Conservation (phyloP, 148 eudicot genomes). For the Amaranthus palmeri region DNA sequence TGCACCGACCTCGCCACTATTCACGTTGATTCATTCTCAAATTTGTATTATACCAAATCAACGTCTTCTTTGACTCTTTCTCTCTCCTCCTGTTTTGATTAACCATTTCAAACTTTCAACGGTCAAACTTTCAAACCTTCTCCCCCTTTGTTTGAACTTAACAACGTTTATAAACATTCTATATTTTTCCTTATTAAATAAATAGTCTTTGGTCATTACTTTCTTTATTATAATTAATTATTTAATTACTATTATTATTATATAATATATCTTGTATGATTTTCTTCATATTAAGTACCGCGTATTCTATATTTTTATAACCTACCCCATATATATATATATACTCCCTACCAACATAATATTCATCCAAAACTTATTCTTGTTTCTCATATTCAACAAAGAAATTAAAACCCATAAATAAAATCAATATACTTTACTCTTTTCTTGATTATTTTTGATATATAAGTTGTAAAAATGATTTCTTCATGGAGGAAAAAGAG, state of each 20-base stretch:
- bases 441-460: neutral
- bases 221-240: neutral
- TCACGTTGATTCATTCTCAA: constrained; percentile 18
- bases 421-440: neutral
- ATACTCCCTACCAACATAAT: neutral
- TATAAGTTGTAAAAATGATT: constrained; percentile 23
- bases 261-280: neutral
- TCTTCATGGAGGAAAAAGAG: constrained; percentile 46
- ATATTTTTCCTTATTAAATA: neutral
- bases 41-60: constrained; percentile 8
- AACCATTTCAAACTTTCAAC: constrained; percentile 54
- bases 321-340: constrained; percentile 20
- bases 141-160: constrained; percentile 24
- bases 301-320: constrained; percentile 2
- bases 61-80: constrained; percentile 31
- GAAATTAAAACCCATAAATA: constrained; percentile 18
- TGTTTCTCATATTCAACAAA: neutral
- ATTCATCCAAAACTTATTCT: constrained; percentile 11
- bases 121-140: constrained; percentile 43
- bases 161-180: neutral
- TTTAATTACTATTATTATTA: neutral
- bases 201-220: constrained; percentile 6
- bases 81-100: neutral
- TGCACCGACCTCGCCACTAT: constrained; percentile 21
- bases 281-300: constrained; percentile 16